phyloP scores from a whole-genome alignment of 768 basidiomycete genomes.

The Pleurotus ostreatus region DNA sequence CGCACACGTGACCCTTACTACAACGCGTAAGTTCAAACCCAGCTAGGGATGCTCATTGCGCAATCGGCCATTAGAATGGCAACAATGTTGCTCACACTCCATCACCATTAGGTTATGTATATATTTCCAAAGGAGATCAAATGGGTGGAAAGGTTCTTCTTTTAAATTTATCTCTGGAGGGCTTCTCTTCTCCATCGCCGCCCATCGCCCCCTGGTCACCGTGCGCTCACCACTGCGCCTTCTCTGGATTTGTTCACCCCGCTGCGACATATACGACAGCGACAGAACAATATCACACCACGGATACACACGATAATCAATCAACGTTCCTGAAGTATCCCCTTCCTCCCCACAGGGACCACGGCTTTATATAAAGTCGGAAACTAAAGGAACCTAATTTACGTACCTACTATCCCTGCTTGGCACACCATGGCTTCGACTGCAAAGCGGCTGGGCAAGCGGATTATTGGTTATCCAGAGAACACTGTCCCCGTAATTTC shows the following conservation, averaged over 20 bases:
- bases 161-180: too few relatives aligned
- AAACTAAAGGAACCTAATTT: not conserved
- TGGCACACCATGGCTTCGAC: conserved; percentile 15
- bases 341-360: not conserved
- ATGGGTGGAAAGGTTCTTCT: too few relatives aligned
- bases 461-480: conserved; percentile 57
- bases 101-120: not conserved
- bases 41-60: conserved; percentile 1
- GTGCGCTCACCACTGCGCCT: too few relatives aligned
- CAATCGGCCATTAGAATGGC: conserved; percentile 1
- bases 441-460: conserved; percentile 51
- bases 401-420: too few relatives aligned
- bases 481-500: conserved; percentile 56
- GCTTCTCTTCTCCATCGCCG: too few relatives aligned
- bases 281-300: not conserved
- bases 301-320: not conserved
- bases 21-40: not conserved
- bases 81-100: conserved; percentile 7
- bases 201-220: too few relatives aligned
- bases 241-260: not conserved
- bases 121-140: not conserved
- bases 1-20: too few relatives aligned
- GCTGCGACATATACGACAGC: not conserved
- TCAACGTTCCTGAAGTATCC: not conserved
- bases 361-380: not conserved